Conservation (phyloP, 2,329 filamentous ascomycete genomes). For the Myriosclerotinia curreyana region DNA sequence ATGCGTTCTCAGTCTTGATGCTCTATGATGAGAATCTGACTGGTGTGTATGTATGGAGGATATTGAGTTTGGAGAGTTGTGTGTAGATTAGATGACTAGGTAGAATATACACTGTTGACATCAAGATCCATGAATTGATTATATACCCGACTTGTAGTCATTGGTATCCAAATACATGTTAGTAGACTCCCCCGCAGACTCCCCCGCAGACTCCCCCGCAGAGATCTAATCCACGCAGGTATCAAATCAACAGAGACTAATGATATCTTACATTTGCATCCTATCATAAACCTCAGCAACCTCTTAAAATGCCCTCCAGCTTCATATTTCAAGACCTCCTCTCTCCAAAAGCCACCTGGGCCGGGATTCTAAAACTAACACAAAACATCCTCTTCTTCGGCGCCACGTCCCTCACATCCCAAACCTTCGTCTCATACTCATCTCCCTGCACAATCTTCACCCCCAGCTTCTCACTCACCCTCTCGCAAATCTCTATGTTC, state of each 20-base stretch:
- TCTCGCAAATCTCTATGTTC: conserved; percentile 61
- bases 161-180: background rate
- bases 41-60: background rate
- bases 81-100: background rate
- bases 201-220: too few species aligned
- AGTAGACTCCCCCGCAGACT: too few species aligned
- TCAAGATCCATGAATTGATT: background rate
- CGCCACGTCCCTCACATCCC: conserved; percentile 80
- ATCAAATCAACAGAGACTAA: too few species aligned
- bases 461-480: conserved; percentile 53
- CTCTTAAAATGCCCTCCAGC: too few species aligned
- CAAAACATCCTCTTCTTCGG: conserved; percentile 97
- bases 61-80: background rate
- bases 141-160: background rate
- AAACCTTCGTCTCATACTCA: conserved; percentile 47
- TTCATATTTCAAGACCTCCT: conserved; percentile 18
- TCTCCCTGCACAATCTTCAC: conserved; percentile 46
- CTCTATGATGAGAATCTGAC: too few species aligned
- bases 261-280: background rate
- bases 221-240: too few species aligned
- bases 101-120: background rate
- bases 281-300: background rate
- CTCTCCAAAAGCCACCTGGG: conserved; percentile 69
- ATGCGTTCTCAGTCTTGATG: too few species aligned
- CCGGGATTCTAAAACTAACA: conserved; percentile 82